A percentile compares a stretch with the other conserved stretches of the same genome.
Evolutionary conservation across 768 basidiomycete species (phyloP).

Genomic region (Pleurotus citrinopileatus): DNA sequence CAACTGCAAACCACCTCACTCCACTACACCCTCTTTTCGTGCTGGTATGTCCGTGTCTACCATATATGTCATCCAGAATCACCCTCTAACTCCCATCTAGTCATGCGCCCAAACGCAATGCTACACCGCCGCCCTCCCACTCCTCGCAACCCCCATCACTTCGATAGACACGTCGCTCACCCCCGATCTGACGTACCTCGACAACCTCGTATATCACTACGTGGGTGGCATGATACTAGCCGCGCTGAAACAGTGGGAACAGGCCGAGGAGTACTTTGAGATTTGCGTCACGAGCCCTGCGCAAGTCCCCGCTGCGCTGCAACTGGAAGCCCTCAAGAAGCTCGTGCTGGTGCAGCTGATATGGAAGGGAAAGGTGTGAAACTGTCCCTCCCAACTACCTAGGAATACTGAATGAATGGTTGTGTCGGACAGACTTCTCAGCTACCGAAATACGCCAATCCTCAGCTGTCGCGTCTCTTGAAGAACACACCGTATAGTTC

Average conservation of each 20-base stretch:
- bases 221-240: constrained; percentile 69
- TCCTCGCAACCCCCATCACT: constrained; percentile 64
- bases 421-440: constrained; percentile 34
- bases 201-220: constrained; percentile 86
- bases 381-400: background rate
- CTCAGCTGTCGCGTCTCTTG: constrained; percentile 52
- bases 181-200: constrained; percentile 65
- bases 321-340: constrained; percentile 88
- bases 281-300: constrained; percentile 69
- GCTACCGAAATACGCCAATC: constrained; percentile 75
- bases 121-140: constrained; percentile 54
- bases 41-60: constrained; percentile 37
- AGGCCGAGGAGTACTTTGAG: constrained; percentile 79
- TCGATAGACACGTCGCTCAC: constrained; percentile 57
- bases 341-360: constrained; percentile 77
- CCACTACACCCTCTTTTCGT: constrained; percentile 69
- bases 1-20: constrained; percentile 57
- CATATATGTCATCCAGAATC: background rate
- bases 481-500: constrained; percentile 65
- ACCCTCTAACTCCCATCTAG: constrained; percentile 30
- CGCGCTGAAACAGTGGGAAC: constrained; percentile 60
- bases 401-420: too few species aligned
- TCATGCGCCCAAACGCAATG: constrained; percentile 52
- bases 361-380: constrained; percentile 62
- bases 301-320: constrained; percentile 58